A percentile compares a stretch with the other conserved stretches of the same genome.
Conservation (phyloP, 1,284 basidiomycete species). For the Ganoderma resinaceum region DNA sequence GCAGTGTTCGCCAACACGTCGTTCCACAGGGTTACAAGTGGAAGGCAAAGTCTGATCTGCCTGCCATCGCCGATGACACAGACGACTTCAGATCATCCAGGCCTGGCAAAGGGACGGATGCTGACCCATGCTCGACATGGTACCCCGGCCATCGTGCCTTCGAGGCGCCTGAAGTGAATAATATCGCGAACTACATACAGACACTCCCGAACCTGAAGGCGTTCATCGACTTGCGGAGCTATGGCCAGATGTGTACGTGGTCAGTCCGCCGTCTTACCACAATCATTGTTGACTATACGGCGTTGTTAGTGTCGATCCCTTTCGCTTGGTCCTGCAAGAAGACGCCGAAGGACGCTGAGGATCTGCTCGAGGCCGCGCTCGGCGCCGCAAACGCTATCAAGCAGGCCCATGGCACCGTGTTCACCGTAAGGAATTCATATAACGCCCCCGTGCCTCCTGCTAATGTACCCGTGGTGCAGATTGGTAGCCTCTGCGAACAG, state of each 20-base stretch:
- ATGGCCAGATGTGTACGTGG: constrained; percentile 81
- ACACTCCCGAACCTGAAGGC: constrained; percentile 59
- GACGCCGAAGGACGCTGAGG: constrained; percentile 79
- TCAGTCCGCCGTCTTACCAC: not conserved
- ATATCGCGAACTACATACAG: constrained; percentile 74
- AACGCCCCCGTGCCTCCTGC: not conserved
- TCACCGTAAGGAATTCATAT: constrained; percentile 45
- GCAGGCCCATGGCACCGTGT: constrained; percentile 60
- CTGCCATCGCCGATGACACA: constrained; percentile 18
- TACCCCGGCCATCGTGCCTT: constrained; percentile 79
- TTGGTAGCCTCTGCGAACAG: constrained; percentile 72
- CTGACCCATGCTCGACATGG: constrained; percentile 74
- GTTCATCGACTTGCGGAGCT: constrained; percentile 83
- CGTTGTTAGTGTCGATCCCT: constrained; percentile 64
- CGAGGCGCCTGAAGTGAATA: constrained; percentile 78
- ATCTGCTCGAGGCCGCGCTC: constrained; percentile 79
- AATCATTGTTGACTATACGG: not conserved
- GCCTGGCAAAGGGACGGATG: constrained; percentile 36
- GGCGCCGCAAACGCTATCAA: constrained; percentile 74
- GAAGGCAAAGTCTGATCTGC: constrained; percentile 49
- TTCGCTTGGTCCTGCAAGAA: constrained; percentile 78
- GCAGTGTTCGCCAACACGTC: not conserved
- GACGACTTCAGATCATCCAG: constrained; percentile 35
- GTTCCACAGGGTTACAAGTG: constrained; percentile 64
- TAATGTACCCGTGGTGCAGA: constrained; percentile 41